Evolutionary conservation across 2,329 filamentous ascomycete genomes (phyloP).

Genomic region (Trichophyton benhamiae): DNA sequence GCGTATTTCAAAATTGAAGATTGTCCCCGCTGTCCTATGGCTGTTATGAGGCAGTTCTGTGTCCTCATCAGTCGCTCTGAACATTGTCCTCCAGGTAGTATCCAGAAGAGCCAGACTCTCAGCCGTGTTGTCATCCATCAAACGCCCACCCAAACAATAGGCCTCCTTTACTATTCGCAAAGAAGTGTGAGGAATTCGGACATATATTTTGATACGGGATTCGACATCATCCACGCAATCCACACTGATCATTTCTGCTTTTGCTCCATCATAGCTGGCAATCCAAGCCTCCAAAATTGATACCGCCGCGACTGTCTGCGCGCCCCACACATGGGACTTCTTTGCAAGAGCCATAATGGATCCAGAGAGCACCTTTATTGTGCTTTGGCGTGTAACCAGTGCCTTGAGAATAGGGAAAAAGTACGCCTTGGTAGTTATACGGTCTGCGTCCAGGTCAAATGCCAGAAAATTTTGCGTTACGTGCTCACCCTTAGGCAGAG

Average conservation of each 20-base stretch:
- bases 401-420: not conserved
- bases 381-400: not conserved
- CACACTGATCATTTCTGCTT: not conserved
- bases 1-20: conserved; percentile 3
- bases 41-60: not conserved
- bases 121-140: not conserved
- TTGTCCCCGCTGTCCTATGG: not conserved
- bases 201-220: conserved; percentile 3
- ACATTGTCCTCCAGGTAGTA: not conserved
- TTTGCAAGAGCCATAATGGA: not conserved
- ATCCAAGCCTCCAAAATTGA: conserved; percentile 5
- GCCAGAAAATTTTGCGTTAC: not conserved
- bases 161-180: conserved; percentile 4
- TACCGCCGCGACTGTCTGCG: not conserved
- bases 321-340: not conserved
- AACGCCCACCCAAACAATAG: not conserved
- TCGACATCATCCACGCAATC: not conserved
- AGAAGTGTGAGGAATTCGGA: not conserved
- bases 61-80: not conserved
- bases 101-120: not conserved
- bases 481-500: not conserved
- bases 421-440: not conserved
- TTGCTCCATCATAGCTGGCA: conserved; percentile 4
- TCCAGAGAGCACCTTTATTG: not conserved
- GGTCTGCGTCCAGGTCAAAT: not conserved